Base-by-base conservation (phyloP, 225 moss, liverwort and hornwort genomes). In the Physcomitrium patens region DNA sequence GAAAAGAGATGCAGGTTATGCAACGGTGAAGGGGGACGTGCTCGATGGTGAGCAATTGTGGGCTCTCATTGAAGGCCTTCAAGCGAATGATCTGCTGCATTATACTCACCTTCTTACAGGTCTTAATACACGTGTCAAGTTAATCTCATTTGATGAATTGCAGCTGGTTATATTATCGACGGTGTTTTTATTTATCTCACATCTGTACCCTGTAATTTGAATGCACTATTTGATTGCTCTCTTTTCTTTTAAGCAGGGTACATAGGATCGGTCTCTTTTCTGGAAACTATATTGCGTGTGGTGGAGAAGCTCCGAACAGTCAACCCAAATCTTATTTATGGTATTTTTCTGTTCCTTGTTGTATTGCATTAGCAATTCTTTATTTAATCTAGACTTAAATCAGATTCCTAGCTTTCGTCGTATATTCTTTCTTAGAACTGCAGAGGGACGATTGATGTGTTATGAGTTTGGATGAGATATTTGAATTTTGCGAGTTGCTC, bases 21-120 rank as follows among this genome's bases (percentile, higher is more conserved):
- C 78, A 63, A 84, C 79, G 22, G 79, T 87, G 66, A 93, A 88
- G 69, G 97, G 95, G 27, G 89, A 94, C 84, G 87, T 91, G 72
- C 81, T 99, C 19, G 80, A 99, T 72, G 97, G 97, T 68, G 85
- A 95, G 69, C 82, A 97, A 72, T 69, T 97, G 67, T 97, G 94
- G 97, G 50, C 84, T 17, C 82, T 97, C 14, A 93, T 97, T 76
- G 90, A 94, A 91, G 97, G 97, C 65, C 82, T 97, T 46, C 91
- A 94, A 85, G 91, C 92, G 12, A 97, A 94, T 70, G 81, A 83
- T 0, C 84, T 97, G 9, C 86, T 93, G 55, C 78, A 69, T 54
- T 97, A 97, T 64, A 94, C 97, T 51, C 97, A 97, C 62, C 92
- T 97, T 71, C 71, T 99, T 72, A 99, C 97, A 68, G 97, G 97